Evolutionary conservation across 345 rosid species (phyloP), one percentile per base, ranked within the genome.

Genomic region (Aquilaria yunnanensis): DNA sequence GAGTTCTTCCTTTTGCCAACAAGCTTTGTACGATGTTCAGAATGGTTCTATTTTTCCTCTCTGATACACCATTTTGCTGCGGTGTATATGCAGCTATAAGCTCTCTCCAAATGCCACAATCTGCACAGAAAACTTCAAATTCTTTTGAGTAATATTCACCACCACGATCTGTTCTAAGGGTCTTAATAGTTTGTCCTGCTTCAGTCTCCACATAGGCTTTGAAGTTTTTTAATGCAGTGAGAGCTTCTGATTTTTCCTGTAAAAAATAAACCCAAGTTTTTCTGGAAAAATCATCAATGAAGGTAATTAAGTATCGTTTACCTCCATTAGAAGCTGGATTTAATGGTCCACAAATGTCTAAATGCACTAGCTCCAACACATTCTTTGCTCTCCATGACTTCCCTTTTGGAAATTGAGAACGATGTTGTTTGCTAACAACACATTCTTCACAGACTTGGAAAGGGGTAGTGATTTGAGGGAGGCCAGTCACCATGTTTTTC

Each of bases 271-370:
- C 43, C 43, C 61, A 58, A 7, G 61, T 58, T 58, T 43, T 58
- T 16, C 3, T 11, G n/a, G n/a, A 2, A 43, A 14, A 58, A 9
- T 58, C 49, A 14, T 58, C 33, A 57, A 7, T 46, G 41, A 47
- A 29, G 4, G 53, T 49, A 47, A 12, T 49, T 3, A 30, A 14
- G 12, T 47, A 13, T 4, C 37, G 23, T 30, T 46, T 47, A 47
- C 29, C 64, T 9, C 47, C 10, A 61, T 50, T 61, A 32, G n/a
- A 61, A 31, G 47, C 9, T 61, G 47, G 53, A 6, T 60, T 60
- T 23, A 60, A 30, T 2, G 6, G 55, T 1, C 64, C 14, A 49
- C 31, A 61, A 32, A 62, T 62, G 5, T 64, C 31, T 7, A 3
- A 60, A 14, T 60, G 43, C 5, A 47, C 10, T 5, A 60, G 1